These are phyloP conservation scores for Botrytis galanthina DNA, from an alignment of 2,329 filamentous ascomycete species.

Conservation along the genomic window DNA sequence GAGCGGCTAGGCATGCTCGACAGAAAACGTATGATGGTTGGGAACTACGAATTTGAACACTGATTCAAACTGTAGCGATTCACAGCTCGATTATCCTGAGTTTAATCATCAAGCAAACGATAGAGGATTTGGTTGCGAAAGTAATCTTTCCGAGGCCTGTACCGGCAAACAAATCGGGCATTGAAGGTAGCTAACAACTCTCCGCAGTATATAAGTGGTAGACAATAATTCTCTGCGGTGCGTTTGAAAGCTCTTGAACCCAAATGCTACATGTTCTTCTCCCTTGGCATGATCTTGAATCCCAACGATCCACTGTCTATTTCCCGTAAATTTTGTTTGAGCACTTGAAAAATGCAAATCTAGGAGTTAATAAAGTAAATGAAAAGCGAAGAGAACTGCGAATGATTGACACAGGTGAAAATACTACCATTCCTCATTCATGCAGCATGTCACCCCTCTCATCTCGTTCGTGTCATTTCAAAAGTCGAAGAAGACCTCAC, in stretches of 20 bases:
- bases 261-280: neutral
- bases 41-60: neutral
- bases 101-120: neutral
- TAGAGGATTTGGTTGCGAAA: neutral
- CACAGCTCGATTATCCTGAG: neutral
- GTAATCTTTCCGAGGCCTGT: neutral
- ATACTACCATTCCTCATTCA: neutral
- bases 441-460: neutral
- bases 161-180: neutral
- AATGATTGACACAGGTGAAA: neutral
- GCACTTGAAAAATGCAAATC: neutral
- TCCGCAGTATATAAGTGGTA: neutral
- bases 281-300: neutral
- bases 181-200: neutral
- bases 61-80: neutral
- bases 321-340: neutral
- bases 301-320: neutral
- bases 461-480: neutral
- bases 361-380: neutral
- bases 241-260: neutral
- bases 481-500: neutral
- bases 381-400: neutral
- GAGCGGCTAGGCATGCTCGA: neutral
- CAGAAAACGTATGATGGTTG: neutral
- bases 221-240: neutral